Percentiles rank a stretch among this genome's conserved stretches.
Conservation (phyloP, 495 filamentous ascomycete genomes). For the Bacidia rubella region DNA sequence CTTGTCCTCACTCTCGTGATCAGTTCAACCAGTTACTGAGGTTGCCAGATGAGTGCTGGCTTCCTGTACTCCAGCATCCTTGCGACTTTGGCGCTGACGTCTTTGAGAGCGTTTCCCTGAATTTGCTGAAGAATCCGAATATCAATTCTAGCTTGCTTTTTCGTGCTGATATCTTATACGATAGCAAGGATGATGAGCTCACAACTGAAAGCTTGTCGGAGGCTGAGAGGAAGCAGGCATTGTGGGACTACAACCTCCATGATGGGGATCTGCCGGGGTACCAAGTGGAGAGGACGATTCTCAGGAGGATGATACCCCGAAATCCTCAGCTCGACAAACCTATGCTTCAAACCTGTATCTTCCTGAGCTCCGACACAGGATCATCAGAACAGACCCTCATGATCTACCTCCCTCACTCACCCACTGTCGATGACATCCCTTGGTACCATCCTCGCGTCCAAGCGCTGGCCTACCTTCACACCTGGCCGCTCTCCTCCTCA, state of each 20-base stretch:
- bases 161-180: conserved; percentile 68
- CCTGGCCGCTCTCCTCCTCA: conserved; percentile 28
- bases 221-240: neutral
- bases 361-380: conserved; percentile 23
- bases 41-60: conserved; percentile 12
- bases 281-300: conserved; percentile 42
- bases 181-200: conserved; percentile 25
- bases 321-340: conserved; percentile 61
- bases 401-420: conserved; percentile 66
- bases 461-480: conserved; percentile 60
- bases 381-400: conserved; percentile 35
- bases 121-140: conserved; percentile 52
- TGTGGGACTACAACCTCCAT: conserved; percentile 8
- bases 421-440: conserved; percentile 47
- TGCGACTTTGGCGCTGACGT: conserved; percentile 14
- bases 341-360: conserved; percentile 67
- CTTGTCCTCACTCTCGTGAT: neutral
- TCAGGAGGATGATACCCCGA: conserved; percentile 66
- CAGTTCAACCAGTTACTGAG: conserved; percentile 1
- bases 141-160: conserved; percentile 73
- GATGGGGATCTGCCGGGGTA: conserved; percentile 38
- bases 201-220: neutral
- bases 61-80: conserved; percentile 15
- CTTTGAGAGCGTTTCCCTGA: conserved; percentile 16
- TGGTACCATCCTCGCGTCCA: conserved; percentile 75